Conservation (phyloP, 352 stramenopile species). For the Phytopythium kandeliae region DNA sequence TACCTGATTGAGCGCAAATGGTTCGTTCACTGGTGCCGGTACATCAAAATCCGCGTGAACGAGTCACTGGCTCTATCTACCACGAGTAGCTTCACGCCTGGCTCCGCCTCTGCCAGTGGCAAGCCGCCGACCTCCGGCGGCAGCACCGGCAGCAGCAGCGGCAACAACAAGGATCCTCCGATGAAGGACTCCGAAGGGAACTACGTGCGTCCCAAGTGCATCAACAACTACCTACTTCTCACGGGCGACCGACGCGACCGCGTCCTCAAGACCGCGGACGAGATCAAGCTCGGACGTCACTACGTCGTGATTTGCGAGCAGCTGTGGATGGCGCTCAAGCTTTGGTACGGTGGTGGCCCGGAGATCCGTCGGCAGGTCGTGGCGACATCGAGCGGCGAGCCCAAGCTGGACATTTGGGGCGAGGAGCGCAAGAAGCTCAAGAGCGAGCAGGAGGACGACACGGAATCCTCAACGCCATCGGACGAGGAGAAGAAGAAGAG, state of each 20-base stretch:
- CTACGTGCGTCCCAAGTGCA: conserved; percentile 74
- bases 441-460: conserved; percentile 37
- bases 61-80: conserved; percentile 18
- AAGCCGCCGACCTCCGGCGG: conserved; percentile 24
- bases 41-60: conserved; percentile 47
- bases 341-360: conserved; percentile 90
- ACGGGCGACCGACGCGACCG: conserved; percentile 65
- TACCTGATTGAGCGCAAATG: conserved; percentile 81
- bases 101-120: conserved; percentile 19
- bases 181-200: conserved; percentile 79
- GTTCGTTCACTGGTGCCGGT: conserved; percentile 85
- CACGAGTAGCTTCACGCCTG: conserved; percentile 7
- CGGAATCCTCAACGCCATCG: conserved; percentile 27
- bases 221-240: conserved; percentile 77
- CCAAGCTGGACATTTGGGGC: conserved; percentile 79
- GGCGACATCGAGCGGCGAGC: conserved; percentile 41
- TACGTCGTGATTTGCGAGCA: conserved; percentile 85
- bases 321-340: conserved; percentile 87
- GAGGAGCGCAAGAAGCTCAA: conserved; percentile 55
- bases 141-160: conserved; percentile 8
- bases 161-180: conserved; percentile 43
- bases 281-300: conserved; percentile 76
- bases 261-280: conserved; percentile 61
- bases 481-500: conserved; percentile 49
- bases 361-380: conserved; percentile 85